These are phyloP conservation scores for Amphichorda felina DNA, from an alignment of 2,329 filamentous ascomycete genomes.

Conservation along the genomic window DNA sequence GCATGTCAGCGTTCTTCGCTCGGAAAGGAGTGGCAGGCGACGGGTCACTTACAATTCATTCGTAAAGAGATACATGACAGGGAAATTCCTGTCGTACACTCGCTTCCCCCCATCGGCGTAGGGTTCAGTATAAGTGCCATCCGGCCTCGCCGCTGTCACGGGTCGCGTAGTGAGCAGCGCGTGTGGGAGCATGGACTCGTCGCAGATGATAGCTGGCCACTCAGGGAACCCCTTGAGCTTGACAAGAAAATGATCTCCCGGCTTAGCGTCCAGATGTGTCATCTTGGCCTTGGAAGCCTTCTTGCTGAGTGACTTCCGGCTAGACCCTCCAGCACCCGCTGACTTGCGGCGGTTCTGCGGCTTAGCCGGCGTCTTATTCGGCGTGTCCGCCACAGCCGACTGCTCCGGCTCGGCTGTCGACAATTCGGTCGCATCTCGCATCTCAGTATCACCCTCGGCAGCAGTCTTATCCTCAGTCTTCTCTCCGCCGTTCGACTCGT, in stretches of 20 bases:
- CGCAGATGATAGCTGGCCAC: conserved; percentile 90
- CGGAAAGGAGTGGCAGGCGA: neutral
- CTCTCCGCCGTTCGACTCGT: conserved; percentile 16
- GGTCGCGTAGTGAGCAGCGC: conserved; percentile 67
- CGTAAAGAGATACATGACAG: conserved; percentile 87
- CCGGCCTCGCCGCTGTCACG: conserved; percentile 67
- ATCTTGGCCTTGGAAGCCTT: conserved; percentile 69
- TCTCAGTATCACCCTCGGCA: conserved; percentile 41
- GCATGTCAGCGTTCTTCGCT: neutral
- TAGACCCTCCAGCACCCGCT: conserved; percentile 50
- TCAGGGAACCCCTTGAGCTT: conserved; percentile 90
- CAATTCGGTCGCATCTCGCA: conserved; percentile 13
- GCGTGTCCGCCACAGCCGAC: conserved; percentile 9
- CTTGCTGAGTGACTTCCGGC: conserved; percentile 71
- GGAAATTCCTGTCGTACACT: conserved; percentile 73
- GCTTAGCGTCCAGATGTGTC: conserved; percentile 66
- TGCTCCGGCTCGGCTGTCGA: conserved; percentile 11
- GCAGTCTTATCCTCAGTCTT: conserved; percentile 14
- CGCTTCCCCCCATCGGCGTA: conserved; percentile 84
- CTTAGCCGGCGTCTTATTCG: conserved; percentile 19
- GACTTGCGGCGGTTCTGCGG: conserved; percentile 60
- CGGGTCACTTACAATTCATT: conserved; percentile 82
- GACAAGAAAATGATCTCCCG: conserved; percentile 85
- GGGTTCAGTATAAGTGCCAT: conserved; percentile 80
- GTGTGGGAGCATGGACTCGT: conserved; percentile 85